Evolutionary conservation across 805 yeast genomes (phyloP).

Genomic region (Starmerella geochares): DNA sequence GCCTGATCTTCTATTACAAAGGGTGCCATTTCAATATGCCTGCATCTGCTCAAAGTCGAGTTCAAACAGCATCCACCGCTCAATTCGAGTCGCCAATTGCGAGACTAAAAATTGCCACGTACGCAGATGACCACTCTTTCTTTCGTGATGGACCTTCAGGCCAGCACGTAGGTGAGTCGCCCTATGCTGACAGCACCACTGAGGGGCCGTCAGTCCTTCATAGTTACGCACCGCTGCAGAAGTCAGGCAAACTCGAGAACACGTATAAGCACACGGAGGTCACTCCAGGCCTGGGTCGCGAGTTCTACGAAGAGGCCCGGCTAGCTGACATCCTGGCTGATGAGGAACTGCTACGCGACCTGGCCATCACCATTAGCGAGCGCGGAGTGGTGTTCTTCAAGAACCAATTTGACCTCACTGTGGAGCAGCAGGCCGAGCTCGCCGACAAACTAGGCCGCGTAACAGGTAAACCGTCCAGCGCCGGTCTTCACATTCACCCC

Average conservation of each 20-base stretch:
- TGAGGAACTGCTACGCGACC: slow-evolving; percentile 30
- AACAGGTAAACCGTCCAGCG: slow-evolving; percentile 12
- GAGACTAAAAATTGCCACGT: neutral
- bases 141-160: neutral
- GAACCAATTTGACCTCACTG: slow-evolving; percentile 33
- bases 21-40: no score
- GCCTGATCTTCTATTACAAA: no score
- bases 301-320: slow-evolving; percentile 10
- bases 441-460: slow-evolving; percentile 11
- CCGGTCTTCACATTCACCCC: slow-evolving; percentile 17
- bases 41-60: no score
- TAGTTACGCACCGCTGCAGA: neutral
- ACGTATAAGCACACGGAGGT: slow-evolving; percentile 15
- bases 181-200: slow-evolving; percentile 6
- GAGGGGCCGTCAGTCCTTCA: slow-evolving; percentile 2
- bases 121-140: neutral
- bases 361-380: slow-evolving; percentile 39
- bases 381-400: slow-evolving; percentile 42
- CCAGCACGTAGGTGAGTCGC: slow-evolving; percentile 9
- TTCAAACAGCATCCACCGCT: neutral
- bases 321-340: slow-evolving; percentile 8
- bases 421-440: slow-evolving; percentile 23
- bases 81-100: neutral
- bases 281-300: slow-evolving; percentile 10
- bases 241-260: slow-evolving; percentile 9